Evolutionary conservation across 108 stramenopile genomes (phyloP).

Genomic region (Mayamaea pseudoterrestris): DNA sequence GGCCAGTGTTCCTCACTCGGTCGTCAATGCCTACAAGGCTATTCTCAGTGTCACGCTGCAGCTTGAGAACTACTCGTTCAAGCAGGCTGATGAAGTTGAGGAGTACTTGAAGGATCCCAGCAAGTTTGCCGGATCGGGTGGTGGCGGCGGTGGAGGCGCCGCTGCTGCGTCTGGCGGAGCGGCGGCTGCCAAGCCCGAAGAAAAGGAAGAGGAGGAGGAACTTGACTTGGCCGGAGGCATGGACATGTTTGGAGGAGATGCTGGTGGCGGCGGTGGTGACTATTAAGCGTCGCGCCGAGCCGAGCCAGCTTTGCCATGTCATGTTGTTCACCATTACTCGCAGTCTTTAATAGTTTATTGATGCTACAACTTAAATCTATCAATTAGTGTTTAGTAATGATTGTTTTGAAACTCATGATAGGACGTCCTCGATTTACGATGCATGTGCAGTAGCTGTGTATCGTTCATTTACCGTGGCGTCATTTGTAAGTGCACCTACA

Average conservation of each 20-base stretch:
- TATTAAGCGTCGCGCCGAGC: conserved; percentile 43
- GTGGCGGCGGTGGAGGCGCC: conserved; percentile 55
- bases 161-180: conserved; percentile 29
- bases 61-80: conserved; percentile 83
- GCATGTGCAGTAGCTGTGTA: no score
- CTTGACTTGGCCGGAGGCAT: conserved; percentile 24
- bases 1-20: conserved; percentile 92
- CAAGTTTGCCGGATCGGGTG: conserved; percentile 61
- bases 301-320: not conserved
- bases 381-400: no score
- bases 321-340: not conserved
- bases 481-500: no score
- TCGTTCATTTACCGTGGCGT: no score
- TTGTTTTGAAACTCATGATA: no score
- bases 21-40: conserved; percentile 96
- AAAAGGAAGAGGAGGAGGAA: conserved; percentile 53
- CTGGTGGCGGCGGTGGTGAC: conserved; percentile 46
- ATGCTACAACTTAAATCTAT: no score
- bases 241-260: conserved; percentile 59
- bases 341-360: not conserved
- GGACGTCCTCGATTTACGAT: no score
- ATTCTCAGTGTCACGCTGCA: conserved; percentile 84
- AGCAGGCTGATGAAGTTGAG: conserved; percentile 78
- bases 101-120: conserved; percentile 75
- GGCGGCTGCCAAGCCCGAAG: conserved; percentile 34